Evolutionary conservation across 805 yeast genomes (phyloP).

Genomic region (Ogataea paradorogensis): DNA sequence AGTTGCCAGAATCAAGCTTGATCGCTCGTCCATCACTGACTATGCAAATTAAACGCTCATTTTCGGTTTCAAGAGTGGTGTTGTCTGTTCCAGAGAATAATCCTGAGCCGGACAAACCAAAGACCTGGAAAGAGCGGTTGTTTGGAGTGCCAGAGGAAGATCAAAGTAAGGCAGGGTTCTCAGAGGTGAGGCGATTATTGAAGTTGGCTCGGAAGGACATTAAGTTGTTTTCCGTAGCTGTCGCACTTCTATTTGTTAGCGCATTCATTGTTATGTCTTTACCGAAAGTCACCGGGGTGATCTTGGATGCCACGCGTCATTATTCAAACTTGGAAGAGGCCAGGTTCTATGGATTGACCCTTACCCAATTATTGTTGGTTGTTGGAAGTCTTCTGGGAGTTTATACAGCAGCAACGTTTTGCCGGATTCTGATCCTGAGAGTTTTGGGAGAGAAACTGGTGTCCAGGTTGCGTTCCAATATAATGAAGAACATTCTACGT

Average conservation of each 20-base stretch:
- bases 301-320: slow-evolving; percentile 47
- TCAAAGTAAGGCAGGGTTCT: slow-evolving; percentile 33
- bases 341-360: slow-evolving; percentile 54
- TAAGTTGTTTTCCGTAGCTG: slow-evolving; percentile 41
- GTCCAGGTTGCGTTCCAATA: slow-evolving; percentile 73
- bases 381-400: slow-evolving; percentile 61
- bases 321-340: slow-evolving; percentile 26
- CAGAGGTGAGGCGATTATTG: slow-evolving; percentile 40
- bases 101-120: slow-evolving; percentile 1
- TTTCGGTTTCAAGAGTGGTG: neutral
- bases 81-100: neutral
- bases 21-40: neutral
- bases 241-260: slow-evolving; percentile 43
- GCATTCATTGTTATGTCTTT: slow-evolving; percentile 50
- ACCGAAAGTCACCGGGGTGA: slow-evolving; percentile 56
- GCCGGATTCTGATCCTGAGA: slow-evolving; percentile 71
- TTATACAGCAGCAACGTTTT: slow-evolving; percentile 79
- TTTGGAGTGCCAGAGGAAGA: slow-evolving; percentile 33
- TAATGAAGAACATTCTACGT: slow-evolving; percentile 71
- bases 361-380: slow-evolving; percentile 57
- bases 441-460: slow-evolving; percentile 85
- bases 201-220: slow-evolving; percentile 44
- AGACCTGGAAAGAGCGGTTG: slow-evolving; percentile 29
- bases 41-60: neutral
- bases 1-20: neutral